phyloP scores from a whole-genome alignment of 2,329 filamentous ascomycete species.

The Phoma sp. region DNA sequence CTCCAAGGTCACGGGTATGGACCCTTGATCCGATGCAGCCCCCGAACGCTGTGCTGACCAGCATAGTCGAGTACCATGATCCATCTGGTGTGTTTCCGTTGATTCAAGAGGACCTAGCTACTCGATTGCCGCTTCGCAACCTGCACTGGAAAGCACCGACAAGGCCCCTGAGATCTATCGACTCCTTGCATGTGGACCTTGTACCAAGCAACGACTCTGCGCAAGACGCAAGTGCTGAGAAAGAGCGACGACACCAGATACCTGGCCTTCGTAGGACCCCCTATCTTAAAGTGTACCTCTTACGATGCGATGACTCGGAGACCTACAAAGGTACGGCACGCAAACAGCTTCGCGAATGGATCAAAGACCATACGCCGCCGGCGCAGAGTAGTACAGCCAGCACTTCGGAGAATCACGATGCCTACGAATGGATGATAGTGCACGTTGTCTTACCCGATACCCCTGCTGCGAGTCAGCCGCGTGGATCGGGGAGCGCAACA shows the following conservation, averaged over 20 bases:
- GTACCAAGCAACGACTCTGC: constrained; percentile 64
- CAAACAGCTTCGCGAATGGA: constrained; percentile 85
- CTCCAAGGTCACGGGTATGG: constrained; percentile 59
- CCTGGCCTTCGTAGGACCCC: constrained; percentile 90
- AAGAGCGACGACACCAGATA: constrained; percentile 85
- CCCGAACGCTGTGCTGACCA: constrained; percentile 26
- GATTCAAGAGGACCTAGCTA: constrained; percentile 75
- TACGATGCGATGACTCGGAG: constrained; percentile 95
- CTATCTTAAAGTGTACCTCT: constrained; percentile 87
- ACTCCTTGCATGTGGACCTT: constrained; percentile 88
- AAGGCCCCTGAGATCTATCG: constrained; percentile 89
- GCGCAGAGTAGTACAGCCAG: constrained; percentile 61
- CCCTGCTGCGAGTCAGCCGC: constrained; percentile 76
- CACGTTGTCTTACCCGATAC: constrained; percentile 92
- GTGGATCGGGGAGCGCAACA: constrained; percentile 58
- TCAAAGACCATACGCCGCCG: constrained; percentile 73
- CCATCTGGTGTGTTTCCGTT: constrained; percentile 86
- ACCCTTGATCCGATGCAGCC: constrained; percentile 10
- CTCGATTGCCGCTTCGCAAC: constrained; percentile 84
- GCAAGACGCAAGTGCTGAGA: constrained; percentile 45
- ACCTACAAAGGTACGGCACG: constrained; percentile 83
- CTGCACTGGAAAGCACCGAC: constrained; percentile 97
- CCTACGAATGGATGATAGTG: constrained; percentile 92
- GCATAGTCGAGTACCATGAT: constrained; percentile 90
- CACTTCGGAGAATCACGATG: constrained; percentile 90